Conservation (phyloP, 306 rosid species). For the Citrullus mucosospermus region DNA sequence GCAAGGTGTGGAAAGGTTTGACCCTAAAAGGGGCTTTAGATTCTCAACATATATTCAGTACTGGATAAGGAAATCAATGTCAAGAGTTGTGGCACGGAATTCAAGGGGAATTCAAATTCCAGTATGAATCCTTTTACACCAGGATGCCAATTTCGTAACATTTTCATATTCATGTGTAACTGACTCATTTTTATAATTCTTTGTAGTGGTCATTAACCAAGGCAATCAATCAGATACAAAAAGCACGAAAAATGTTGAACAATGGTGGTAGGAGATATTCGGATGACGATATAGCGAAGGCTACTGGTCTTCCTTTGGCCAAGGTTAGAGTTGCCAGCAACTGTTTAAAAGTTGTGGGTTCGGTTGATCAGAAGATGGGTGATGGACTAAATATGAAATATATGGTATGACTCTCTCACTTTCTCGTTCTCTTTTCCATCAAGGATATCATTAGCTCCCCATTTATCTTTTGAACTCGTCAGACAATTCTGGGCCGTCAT, state of each 20-base stretch:
- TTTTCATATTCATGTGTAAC: slow-evolving; percentile 17
- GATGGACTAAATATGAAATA: slow-evolving; percentile 29
- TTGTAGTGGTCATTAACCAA: slow-evolving; percentile 53
- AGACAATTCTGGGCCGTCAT: background rate
- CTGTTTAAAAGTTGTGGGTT: slow-evolving; percentile 69
- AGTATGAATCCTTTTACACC: slow-evolving; percentile 33
- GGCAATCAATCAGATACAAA: slow-evolving; percentile 65
- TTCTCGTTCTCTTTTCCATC: background rate
- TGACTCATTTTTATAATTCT: slow-evolving; percentile 20
- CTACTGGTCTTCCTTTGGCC: slow-evolving; percentile 71
- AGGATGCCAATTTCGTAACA: background rate
- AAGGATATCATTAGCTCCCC: background rate
- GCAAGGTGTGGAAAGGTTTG: slow-evolving; percentile 90
- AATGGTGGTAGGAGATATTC: slow-evolving; percentile 26
- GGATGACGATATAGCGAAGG: slow-evolving; percentile 58
- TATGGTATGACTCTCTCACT: slow-evolving; percentile 34
- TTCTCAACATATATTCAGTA: slow-evolving; percentile 88
- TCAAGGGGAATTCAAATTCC: slow-evolving; percentile 65
- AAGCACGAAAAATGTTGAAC: slow-evolving; percentile 44
- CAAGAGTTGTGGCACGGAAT: slow-evolving; percentile 44
- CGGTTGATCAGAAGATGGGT: slow-evolving; percentile 59
- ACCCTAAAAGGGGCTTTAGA: slow-evolving; percentile 56
- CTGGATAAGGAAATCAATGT: slow-evolving; percentile 89
- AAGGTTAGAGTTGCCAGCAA: slow-evolving; percentile 64
- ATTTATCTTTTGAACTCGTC: background rate